Evolutionary conservation across 331 rosid genomes (phyloP), one percentile per base, ranked within the genome.

Genomic region (Rhamnella rubrinervis): DNA sequence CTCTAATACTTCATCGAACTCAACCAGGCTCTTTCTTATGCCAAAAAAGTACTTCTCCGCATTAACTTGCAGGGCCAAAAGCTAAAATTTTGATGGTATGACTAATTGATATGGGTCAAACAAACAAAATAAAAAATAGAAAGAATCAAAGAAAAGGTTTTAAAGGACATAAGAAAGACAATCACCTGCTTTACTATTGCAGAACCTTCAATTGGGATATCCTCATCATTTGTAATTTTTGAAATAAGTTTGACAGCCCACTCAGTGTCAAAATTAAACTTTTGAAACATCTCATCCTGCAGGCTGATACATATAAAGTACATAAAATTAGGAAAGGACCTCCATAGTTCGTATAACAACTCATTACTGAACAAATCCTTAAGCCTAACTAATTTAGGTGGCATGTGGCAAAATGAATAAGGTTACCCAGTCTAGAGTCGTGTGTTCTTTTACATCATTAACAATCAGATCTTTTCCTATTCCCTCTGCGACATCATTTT

Each of bases 1-100:
- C 98, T 93, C 97, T 83, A 91, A 83, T 68, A 93, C 98, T 87
- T 91, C 98, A 79, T 93, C 98, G 77, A 93, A 93, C 81, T 93
- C 98, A 59, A 93, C 98, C 55, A 88, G 79, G 85, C 81, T 91
- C 86, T 93, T 93, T 78, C 98, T 78, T 81, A 91, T 81, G 61
- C 85, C 77, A 37, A 90, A 93, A 89, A 88, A 93, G 89, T 84
- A 91, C 75, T 93, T 91, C 70, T 93, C 98, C 25, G 97, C 98
- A 64, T 88, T 93, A 80, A 88, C 84, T 87, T 93, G 98, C 89
- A 93, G 70, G 12, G 84, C 90, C 89, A 91, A 78, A 23, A 93
- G 97, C 98, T 89, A 61, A 46, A 73, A 56, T 51, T 35, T 61
- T 41, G 62, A 79, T 49, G n/a, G 44, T 62, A 64, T 66, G 79